Base-by-base conservation (phyloP, 2,329 filamentous ascomycete species). In the Thielaviopsis populi region DNA sequence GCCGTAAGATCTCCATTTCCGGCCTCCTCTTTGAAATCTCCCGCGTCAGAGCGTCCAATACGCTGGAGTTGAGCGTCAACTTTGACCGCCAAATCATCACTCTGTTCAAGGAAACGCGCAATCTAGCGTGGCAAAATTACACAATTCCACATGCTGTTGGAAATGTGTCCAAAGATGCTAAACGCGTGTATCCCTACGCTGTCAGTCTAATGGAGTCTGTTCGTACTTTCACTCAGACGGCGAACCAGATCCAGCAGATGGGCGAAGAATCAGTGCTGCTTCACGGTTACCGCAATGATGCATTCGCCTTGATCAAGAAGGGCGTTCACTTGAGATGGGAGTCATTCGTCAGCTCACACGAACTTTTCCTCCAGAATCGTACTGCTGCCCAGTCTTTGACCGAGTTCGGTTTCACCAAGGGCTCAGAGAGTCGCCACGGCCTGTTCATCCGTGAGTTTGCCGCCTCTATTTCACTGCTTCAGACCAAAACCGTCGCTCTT, bases 201-300 rank as follows among this genome's bases (percentile, higher is more conserved):
- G 91, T 99, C 68, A 97, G 91, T 71, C 77, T 99, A 68, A 99
- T 99, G 91, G 94, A 99, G 75, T 97, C 91, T 70, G 90, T 97
- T n/a, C 84, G 91, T 65, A 97, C 91, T 0, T 87, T 95, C 68
- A 83, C 90, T 1, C 92, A 97, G 74, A 96, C 91, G 0, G 86
- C 87, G 69, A 85, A 90, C 37, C 84, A 88, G 61, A 95, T 99
- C 66, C 79, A 84, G 19, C 83, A 87, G 63, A 92, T 99, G 89
- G 83, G 86, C 11, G 88, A 92, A 68, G 91, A 96, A 65, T 84
- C 91, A 0, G 86, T 95, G 59, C 78, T 99, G 24, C 80, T 99
- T 27, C 91, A 89, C 71, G 91, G 92, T 27, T 95, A 97, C 71
- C 85, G 91, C 68, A 96, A 95, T 68, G 90, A 96, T 67, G 89